Base-by-base conservation (phyloP, 306 rosid species). In the Coriaria nepalensis region DNA sequence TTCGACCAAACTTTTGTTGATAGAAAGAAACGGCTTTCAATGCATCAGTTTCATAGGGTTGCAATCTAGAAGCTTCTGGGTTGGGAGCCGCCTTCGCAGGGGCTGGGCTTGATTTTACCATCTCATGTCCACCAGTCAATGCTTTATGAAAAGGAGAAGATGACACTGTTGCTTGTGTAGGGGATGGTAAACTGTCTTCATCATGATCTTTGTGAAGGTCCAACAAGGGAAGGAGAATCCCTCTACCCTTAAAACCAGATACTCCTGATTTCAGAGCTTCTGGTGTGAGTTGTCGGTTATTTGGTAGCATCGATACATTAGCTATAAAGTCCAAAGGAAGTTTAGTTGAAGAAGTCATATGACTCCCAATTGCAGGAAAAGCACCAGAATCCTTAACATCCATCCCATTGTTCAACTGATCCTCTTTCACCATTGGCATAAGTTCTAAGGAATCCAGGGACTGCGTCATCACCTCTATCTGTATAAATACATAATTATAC, bases 171-270 rank as follows among this genome's bases (percentile, higher is more conserved):
- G 82, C 94, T 29, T 87, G 77, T 4, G 98, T 92, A 33, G 98
- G 98, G 10, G 98, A 92, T 13, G 98, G 98, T 55, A 92, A 84
- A 68, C 96, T 82, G 73, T 92, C 98, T 35, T 32, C 72, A 63
- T 92, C 98, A 50, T 92, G 98, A 61, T 82, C 96, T 79, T 79
- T 84, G 71, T 92, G 98, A 65, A 86, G 92, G 68, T 92, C 98
- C 32, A 92, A 66, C 57, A 92, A 68, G 40, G 98, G 98, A 13
- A 85, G 77, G 58, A 75, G 66, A 47, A 60, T 10, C 36, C 85
- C 92, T 60, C 92, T 81, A 53, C 81, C 62, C 77, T 71, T 85
- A 10, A 69, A 34, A 65, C 57, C 74, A 65, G 73, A 65, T 37
- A 62, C 73, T 43, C 78, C 82, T 61, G 76, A 56, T 64, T 56